phyloP scores from a whole-genome alignment of 192 early-diverging fungal species.

The Backusella mclennaniae region DNA sequence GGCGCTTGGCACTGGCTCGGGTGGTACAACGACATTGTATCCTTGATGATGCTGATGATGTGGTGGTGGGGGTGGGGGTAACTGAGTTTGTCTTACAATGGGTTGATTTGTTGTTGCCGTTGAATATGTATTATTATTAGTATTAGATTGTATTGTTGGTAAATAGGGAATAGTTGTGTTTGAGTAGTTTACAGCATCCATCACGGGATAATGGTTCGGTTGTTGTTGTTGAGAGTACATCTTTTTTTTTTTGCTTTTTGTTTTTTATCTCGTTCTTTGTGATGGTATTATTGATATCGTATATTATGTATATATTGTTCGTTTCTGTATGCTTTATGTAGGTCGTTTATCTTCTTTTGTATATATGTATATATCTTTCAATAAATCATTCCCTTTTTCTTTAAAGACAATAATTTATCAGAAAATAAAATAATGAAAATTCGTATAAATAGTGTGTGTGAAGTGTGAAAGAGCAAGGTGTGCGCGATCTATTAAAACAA shows the following conservation, averaged over 20 bases:
- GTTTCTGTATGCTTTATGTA: not conserved
- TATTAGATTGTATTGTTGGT: conserved; percentile 1
- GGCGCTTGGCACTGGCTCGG: conserved; percentile 22
- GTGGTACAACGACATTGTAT: not conserved
- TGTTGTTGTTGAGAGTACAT: conserved; percentile 5
- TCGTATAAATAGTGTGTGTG: not conserved
- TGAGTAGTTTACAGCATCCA: conserved; percentile 7
- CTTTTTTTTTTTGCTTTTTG: not conserved
- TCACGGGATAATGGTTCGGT: conserved; percentile 2
- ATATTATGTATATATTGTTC: not conserved
- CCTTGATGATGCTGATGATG: conserved; percentile 17
- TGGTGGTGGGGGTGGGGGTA: conserved; percentile 1
- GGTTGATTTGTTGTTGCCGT: not conserved
- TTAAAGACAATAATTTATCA: not conserved
- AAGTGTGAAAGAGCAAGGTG: not conserved
- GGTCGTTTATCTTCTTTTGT: not conserved
- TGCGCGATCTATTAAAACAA: not conserved
- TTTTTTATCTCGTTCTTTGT: not conserved
- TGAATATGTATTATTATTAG: conserved; percentile 3
- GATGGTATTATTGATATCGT: not conserved
- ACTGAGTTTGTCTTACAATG: conserved; percentile 13
- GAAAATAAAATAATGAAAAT: not conserved
- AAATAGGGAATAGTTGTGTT: conserved; percentile 2
- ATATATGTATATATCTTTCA: not conserved
- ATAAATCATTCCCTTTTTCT: not conserved